Base-by-base conservation (phyloP, 257 asterid species). In the Phtheirospermum japonicum region DNA sequence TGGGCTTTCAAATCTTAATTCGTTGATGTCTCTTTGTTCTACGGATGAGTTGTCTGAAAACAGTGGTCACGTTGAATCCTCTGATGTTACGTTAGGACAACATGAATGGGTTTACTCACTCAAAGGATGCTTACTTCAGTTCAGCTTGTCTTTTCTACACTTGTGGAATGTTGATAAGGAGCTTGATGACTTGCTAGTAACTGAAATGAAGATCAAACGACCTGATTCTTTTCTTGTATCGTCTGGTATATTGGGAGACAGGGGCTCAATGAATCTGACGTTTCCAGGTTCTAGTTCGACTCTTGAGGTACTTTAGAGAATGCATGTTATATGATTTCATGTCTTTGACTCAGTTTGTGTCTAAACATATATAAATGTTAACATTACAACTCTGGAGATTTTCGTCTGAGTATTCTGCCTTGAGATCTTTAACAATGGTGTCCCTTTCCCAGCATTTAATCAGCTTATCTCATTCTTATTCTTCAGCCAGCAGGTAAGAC, bases 371-470 rank as follows among this genome's bases (percentile, higher is more conserved):
- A 53, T 49, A 33, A 57, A 65, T 64, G 60, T 64, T 75, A 60
- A 61, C 33, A 17, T 67, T 77, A 59, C 97, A 92, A 97, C 89
- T 92, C 57, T 92, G 97, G 99, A 92, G 82, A 82, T 83, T 88
- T 65, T 86, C 99, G 43, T 75, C 96, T 31, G 97, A 89, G 80
- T 92, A 83, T 73, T 86, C 87, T 64, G 97, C 97, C 71, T 79
- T 85, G 83, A 83, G 97, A 80, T 89, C 99, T 59, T 79, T 92
- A 70, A 86, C 94, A 16, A 89, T 92, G 95, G 95, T 92, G 72
- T 84, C 99, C 77, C 96, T 92, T 71, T 89, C 96, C 45, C 99
- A 92, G 60, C 97, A 92, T 73, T 72, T 92, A 84, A 80, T 85
- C 76, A 77, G 89, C 78, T 78, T 92, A 77, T 80, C 84, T 40